Conservation (phyloP, 352 stramenopile species). For the Phytophthora litchii region DNA sequence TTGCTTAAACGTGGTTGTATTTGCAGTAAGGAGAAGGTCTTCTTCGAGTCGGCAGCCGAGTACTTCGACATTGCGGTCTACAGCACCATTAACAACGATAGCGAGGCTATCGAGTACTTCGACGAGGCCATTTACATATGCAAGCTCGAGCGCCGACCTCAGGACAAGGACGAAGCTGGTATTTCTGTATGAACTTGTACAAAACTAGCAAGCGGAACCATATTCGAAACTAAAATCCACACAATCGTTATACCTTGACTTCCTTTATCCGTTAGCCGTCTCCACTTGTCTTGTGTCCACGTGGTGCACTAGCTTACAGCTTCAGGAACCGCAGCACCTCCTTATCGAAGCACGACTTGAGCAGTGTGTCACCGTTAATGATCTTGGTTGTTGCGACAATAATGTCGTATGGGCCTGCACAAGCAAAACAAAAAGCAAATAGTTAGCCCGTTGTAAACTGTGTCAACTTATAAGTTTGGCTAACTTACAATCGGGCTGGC, state of each 20-base stretch:
- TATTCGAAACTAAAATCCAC: conserved; percentile 25
- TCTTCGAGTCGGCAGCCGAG: conserved; percentile 45
- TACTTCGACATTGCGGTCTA: conserved; percentile 53
- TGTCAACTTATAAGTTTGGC: too few relatives aligned
- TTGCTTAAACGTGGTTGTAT: not conserved
- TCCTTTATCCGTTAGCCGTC: conserved; percentile 7
- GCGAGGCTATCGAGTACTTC: conserved; percentile 29
- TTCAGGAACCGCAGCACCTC: conserved; percentile 81
- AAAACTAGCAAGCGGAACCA: conserved; percentile 1
- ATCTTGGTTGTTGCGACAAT: conserved; percentile 95
- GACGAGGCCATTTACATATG: conserved; percentile 60
- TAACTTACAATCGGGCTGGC: conserved; percentile 89
- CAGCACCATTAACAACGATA: conserved; percentile 6
- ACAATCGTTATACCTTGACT: conserved; percentile 16
- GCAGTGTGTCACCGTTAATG: conserved; percentile 80
- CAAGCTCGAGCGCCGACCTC: conserved; percentile 24
- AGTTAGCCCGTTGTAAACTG: conserved; percentile 2
- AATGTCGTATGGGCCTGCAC: conserved; percentile 87
- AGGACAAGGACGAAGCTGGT: not conserved
- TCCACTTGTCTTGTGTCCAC: conserved; percentile 3
- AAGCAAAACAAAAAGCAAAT: conserved; percentile 16
- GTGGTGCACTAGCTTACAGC: conserved; percentile 38
- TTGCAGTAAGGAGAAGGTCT: conserved; percentile 42
- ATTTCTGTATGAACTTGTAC: not conserved
- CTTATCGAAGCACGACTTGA: conserved; percentile 90